A percentile compares a stretch with the other conserved stretches of the same genome.
These are phyloP conservation scores for Kalanchoe fedtschenkoi DNA, from an alignment of 164 flowering plant genomes.

Conservation along the genomic window DNA sequence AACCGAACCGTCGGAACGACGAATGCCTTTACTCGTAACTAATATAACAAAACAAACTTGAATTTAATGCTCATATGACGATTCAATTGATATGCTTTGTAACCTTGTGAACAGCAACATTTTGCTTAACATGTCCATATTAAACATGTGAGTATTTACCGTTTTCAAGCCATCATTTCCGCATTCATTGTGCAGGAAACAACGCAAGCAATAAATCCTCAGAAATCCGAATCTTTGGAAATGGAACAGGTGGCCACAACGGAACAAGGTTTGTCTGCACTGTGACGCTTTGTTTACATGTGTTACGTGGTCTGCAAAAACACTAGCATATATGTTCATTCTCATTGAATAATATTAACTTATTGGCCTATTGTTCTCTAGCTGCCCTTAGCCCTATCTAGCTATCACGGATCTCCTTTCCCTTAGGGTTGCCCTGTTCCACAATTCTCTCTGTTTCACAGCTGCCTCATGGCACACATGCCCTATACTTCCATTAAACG, in stretches of 20 bases:
- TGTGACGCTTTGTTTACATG: neutral
- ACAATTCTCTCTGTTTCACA: neutral
- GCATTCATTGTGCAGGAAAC: neutral
- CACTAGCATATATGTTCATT: conserved; percentile 1
- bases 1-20: too few species aligned
- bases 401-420: conserved; percentile 2
- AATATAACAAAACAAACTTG: neutral
- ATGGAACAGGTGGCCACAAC: neutral
- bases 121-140: neutral
- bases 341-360: neutral
- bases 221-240: neutral
- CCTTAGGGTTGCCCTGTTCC: neutral
- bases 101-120: neutral
- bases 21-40: too few species aligned
- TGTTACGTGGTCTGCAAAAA: neutral
- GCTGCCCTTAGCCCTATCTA: neutral
- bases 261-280: neutral
- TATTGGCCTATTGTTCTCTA: neutral
- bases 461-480: neutral
- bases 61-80: neutral
- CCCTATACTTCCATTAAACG: neutral
- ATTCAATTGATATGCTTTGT: neutral
- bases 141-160: neutral
- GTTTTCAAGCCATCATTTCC: neutral
- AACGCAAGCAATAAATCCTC: too few species aligned